Percentiles rank a stretch among this genome's conserved stretches.
Conservation (phyloP, 163 green algal genomes). For the Coccomyxa subellipsoidea region DNA sequence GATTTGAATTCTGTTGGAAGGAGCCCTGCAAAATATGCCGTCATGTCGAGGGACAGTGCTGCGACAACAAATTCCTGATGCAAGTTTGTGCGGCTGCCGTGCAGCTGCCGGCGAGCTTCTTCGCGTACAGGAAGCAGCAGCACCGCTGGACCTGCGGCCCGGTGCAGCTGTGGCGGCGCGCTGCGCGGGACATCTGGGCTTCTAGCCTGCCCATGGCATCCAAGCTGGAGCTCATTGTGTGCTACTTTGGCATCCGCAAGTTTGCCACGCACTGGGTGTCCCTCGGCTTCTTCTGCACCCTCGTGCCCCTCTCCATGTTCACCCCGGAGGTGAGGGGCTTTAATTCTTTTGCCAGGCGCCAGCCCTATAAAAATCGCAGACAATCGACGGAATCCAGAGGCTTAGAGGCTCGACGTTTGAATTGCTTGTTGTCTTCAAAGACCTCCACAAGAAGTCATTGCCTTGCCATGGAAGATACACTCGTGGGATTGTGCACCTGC, state of each 20-base stretch:
- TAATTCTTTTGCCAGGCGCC: background rate
- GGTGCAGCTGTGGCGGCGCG: constrained; percentile 65
- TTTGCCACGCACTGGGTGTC: constrained; percentile 67
- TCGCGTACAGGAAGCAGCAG: constrained; percentile 77
- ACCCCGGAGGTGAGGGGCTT: constrained; percentile 40
- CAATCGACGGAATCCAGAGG: too few species aligned
- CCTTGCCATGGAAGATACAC: too few species aligned
- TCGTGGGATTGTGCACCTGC: too few species aligned
- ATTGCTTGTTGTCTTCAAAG: too few species aligned
- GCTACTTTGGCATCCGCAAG: constrained; percentile 71
- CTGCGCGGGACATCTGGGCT: constrained; percentile 53
- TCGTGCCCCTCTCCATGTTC: constrained; percentile 67
- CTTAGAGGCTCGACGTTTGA: too few species aligned
- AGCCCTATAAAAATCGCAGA: background rate
- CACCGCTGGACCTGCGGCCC: constrained; percentile 78
- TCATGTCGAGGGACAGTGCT: too few species aligned
- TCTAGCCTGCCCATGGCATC: constrained; percentile 41
- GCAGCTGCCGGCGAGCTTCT: constrained; percentile 68
- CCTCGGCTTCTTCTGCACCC: constrained; percentile 71
- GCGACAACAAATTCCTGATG: too few species aligned
- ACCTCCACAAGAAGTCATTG: too few species aligned
- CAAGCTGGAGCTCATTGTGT: constrained; percentile 63
- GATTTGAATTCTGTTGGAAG: too few species aligned
- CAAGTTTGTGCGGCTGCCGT: background rate
- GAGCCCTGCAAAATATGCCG: too few species aligned